Base-by-base conservation (phyloP, 2,329 filamentous ascomycete genomes). In the Torrubiellomyces zombiae region DNA sequence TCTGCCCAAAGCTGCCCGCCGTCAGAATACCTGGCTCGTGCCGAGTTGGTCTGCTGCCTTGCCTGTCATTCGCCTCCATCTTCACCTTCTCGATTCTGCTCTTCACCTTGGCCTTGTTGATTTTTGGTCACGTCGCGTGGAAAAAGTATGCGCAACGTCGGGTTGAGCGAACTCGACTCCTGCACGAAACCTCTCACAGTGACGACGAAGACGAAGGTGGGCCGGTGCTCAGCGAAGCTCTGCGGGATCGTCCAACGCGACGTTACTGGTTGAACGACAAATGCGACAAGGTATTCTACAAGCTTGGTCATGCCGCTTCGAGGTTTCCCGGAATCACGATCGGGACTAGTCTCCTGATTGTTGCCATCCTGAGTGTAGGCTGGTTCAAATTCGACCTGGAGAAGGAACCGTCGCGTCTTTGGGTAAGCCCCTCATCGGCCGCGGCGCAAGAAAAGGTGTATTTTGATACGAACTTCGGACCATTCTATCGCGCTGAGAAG, bases 121-220 rank as follows among this genome's bases (percentile, higher is more conserved):
- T 85, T 10, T 67, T 73, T 20, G 82, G 77, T 3, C 80, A 85
- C 42, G 62, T 81, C 20, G 75, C 74, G 3, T 91, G 78, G 54
- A 70, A 65, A 29, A 75, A 71, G 38, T 79, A 82, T 43, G 64
- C 72, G 10, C 65, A 70, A 45, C 71, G 73, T 32, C 80, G 79
- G 38, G 79, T 74, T 26, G 83, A 94, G 50, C 64, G 82, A 12
- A 65, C 91, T n/a, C 71, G 83, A 29, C 60, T 98, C 4, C 61
- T 98, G 16, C 83, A 93, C 40, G 86, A 93, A 40, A 64, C 78
- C 1, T 65, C 71, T 9, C 75, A 75, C 7, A 91, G 80, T 40
- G 86, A 95, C 35, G 85, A 95, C 30, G 89, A 98, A 35, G 86
- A 94, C 32, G 86, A 94, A 43, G 83, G 78, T 2, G 82, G 92